phyloP scores from a whole-genome alignment of 73 alveolate genomes.

The Stentor coeruleus region DNA sequence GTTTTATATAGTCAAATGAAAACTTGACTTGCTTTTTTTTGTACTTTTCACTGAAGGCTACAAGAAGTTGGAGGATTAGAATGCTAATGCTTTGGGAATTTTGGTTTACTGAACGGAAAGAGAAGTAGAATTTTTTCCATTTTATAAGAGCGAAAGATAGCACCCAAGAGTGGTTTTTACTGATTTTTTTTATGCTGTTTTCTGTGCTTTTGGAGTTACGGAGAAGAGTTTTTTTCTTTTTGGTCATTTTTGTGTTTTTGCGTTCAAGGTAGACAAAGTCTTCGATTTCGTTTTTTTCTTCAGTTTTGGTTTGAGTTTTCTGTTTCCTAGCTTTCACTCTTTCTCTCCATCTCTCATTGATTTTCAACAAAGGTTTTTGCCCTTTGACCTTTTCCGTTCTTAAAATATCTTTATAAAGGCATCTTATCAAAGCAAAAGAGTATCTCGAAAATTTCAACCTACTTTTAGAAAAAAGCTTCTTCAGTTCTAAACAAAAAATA shows the following conservation, averaged over 20 bases:
- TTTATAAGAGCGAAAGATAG: not conserved
- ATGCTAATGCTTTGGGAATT: not conserved
- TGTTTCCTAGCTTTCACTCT: too few relatives aligned
- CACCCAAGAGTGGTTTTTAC: not conserved
- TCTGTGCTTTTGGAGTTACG: not conserved
- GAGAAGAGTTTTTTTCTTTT: not conserved
- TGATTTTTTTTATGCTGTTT: too few relatives aligned
- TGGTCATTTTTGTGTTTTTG: not conserved
- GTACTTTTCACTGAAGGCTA: not conserved
- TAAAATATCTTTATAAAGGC: not conserved
- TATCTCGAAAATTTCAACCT: not conserved
- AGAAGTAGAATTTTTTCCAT: not conserved
- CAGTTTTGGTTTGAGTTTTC: not conserved
- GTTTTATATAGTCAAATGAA: not conserved
- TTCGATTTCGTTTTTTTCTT: not conserved
- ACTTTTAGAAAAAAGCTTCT: not conserved
- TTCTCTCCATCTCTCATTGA: too few relatives aligned
- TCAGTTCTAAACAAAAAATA: not conserved
- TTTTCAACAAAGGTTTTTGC: too few relatives aligned
- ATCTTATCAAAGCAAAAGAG: not conserved
- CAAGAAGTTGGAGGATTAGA: too few relatives aligned
- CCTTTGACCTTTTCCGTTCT: too few relatives aligned
- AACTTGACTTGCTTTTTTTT: not conserved
- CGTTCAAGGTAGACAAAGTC: not conserved
- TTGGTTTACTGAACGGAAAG: not conserved